Base-by-base conservation (phyloP, 2,329 filamentous ascomycete species). In the Exophiala sideris region DNA sequence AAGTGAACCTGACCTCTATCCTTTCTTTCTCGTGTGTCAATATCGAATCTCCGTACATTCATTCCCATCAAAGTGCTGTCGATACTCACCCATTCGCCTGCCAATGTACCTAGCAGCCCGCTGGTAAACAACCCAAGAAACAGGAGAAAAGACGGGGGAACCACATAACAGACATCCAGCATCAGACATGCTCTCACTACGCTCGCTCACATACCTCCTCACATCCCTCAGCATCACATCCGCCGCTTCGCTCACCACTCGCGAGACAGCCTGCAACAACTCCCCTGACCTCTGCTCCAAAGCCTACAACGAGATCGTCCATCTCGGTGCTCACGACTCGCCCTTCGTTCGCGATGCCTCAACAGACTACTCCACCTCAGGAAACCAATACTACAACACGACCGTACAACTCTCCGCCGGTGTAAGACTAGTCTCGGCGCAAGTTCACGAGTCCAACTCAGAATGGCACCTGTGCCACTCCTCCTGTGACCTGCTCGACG, bases 321-420 rank as follows among this genome's bases (percentile, higher is more conserved):
- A 91, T 68, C 81, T 92, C 65, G 88, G 88, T 18, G 87, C 86
- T 14, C 88, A 91, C 72, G 80, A 91, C 71, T 84, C 82, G 57
- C 78, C 87, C 9, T 91, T 91, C 67, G 70, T 91, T 40, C 78
- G 86, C 46, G 84, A 89, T 64, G 68, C 73, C 21, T 79, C 77
- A 51, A 86, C 83, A 1, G 74, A 72, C 56, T 81, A 85, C 68
- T 83, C 82, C 21, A 70, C 83, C 2, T 80, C 84, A 2, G 87
- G 86, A 5, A 88, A 90, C 68, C 88, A 91, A 71, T 74, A 71
- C 72, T 84, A 80, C 71, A 87, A 90, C 69, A 85, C 85, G 5
- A 88, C 85, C 2, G 73, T 79, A 5, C 87, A 89, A 52, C 79
- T 91, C 49, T 79, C 84, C 51, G 82, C 86, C 3, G 88, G 88